Base-by-base conservation (phyloP, 176 grass and related monocot species). In the Oryza meridionalis region DNA sequence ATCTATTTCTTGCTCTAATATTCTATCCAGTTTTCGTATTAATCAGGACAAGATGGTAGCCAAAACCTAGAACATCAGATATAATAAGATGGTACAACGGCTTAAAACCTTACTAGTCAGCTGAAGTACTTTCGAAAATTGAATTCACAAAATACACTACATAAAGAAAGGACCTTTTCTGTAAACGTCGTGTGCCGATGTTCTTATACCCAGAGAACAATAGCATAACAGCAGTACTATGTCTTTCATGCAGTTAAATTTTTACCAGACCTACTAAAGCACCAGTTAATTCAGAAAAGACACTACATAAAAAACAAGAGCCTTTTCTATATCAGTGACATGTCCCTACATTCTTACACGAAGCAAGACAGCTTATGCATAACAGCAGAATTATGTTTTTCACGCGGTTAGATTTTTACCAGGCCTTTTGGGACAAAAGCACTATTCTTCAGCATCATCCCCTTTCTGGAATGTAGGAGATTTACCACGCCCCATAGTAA, bases 401-500 rank as follows among this genome's bases (percentile, higher is more conserved):
- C 37, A 31, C 19, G 44, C 22, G 25, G 22, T 86, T 31, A 69
- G 50, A 29, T 67, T 63, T 44, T 90, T 40, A 72, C 4, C 50
- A 69, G 15, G 11, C 16, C 46, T 67, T 9, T 80, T 6, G 9
- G 44, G 25, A 71, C 72, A 14, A 14, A 69, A 10, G 42, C 44
- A 80, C 71, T 79, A 90, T 70, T 84, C 81, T 70, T 84, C 89
- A 45, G 66, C 37, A 17, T 84, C 87, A 42, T 80, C 70, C 5
- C 19, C 47, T 7, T 87, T 80, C 70, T 70, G 51, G 14, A 32
- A 29, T 50, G 68, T 62, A 72, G 90, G 21, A 72, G 81, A 80
- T 84, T 65, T 96, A 31, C 96, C 96, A 67, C 96, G 93, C 49
- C 91, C 93, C 81, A 92, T 64, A n/a, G 86, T 43, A 65, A 99